Conservation (phyloP, 192 early-diverging fungal species). For the Paraglomus brasilianum region DNA sequence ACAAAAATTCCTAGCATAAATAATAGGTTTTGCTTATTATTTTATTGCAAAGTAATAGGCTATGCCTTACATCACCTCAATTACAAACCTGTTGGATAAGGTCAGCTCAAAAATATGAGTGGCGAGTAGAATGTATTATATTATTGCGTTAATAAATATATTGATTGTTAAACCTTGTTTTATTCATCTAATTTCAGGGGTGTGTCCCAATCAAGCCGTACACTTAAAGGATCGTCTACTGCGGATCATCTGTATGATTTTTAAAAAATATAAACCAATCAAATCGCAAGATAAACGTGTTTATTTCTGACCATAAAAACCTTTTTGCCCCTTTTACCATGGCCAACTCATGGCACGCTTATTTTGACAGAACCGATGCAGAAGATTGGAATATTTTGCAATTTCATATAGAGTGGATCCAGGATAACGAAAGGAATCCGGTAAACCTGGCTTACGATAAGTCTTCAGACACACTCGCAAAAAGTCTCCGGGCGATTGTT, state of each 20-base stretch:
- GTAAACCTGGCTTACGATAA: constrained; percentile 15
- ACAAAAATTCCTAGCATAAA: constrained; percentile 22
- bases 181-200: too few species aligned
- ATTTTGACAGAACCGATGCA: constrained; percentile 5
- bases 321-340: too few species aligned
- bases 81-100: constrained; percentile 17
- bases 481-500: background rate
- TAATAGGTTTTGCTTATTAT: constrained; percentile 1
- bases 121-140: constrained; percentile 18
- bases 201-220: too few species aligned
- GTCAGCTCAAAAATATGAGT: constrained; percentile 17
- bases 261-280: too few species aligned
- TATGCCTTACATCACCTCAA: too few species aligned
- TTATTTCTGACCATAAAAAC: too few species aligned
- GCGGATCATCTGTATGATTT: too few species aligned
- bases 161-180: too few species aligned
- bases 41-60: too few species aligned
- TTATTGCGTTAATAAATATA: background rate
- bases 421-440: background rate
- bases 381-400: constrained; percentile 8
- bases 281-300: too few species aligned
- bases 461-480: background rate
- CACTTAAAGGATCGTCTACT: too few species aligned
- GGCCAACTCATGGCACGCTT: constrained; percentile 13
- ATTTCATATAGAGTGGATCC: constrained; percentile 20